phyloP scores from a whole-genome alignment of 2,329 filamentous ascomycete genomes.

The Arthrobotrys megalospora region DNA sequence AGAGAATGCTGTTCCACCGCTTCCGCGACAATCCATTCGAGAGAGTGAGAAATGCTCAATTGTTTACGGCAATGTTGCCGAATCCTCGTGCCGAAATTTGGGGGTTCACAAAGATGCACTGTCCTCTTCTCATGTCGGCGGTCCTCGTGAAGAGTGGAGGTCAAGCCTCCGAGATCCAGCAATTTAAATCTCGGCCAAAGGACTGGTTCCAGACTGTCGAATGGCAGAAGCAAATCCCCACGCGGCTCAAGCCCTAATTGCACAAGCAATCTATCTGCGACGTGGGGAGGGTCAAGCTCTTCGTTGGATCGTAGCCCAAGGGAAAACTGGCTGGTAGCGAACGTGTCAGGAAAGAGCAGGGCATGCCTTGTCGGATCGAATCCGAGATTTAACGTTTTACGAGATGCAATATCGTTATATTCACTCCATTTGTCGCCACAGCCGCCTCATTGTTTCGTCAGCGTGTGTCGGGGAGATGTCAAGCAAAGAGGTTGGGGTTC shows the following conservation, averaged over 20 bases:
- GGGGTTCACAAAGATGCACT: constrained; percentile 42
- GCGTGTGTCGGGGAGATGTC: constrained; percentile 11
- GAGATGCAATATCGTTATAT: constrained; percentile 34
- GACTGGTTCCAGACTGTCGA: constrained; percentile 34
- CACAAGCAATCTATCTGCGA: constrained; percentile 49
- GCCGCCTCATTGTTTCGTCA: constrained; percentile 37
- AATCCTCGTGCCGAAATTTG: constrained; percentile 44
- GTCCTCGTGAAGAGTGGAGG: constrained; percentile 17
- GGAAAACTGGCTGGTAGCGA: constrained; percentile 47
- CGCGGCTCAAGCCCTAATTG: constrained; percentile 51
- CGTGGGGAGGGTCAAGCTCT: constrained; percentile 40
- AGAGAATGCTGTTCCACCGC: constrained; percentile 21
- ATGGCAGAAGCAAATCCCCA: constrained; percentile 55
- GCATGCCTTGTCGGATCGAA: constrained; percentile 52
- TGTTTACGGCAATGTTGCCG: constrained; percentile 41
- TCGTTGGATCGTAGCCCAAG: constrained; percentile 22
- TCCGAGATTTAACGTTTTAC: constrained; percentile 38
- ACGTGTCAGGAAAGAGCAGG: constrained; percentile 40
- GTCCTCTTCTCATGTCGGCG: constrained; percentile 18
- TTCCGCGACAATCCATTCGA: constrained; percentile 10
- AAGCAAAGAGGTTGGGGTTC: constrained; percentile 22
- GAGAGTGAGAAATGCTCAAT: background rate
- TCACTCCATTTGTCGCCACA: constrained; percentile 37
- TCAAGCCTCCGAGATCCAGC: constrained; percentile 25
- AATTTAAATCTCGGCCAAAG: constrained; percentile 25